Conservation (phyloP, 2,329 filamentous ascomycete species). For the Ophiocordyceps polyrhachis-furcata region DNA sequence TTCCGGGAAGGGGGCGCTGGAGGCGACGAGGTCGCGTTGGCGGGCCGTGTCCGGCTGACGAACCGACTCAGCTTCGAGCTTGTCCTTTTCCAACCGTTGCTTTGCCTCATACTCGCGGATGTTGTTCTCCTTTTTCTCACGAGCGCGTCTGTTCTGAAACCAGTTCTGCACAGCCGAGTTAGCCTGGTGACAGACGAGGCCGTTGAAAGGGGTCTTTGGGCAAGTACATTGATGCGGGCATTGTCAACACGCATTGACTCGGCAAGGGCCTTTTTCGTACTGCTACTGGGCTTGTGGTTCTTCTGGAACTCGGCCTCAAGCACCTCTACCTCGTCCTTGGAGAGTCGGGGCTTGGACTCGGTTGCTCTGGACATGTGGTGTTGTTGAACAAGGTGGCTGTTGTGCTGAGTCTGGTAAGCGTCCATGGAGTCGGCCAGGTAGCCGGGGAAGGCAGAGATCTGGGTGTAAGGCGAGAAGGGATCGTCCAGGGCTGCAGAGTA, state of each 20-base stretch:
- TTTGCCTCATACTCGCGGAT: constrained; percentile 21
- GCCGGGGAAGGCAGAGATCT: constrained; percentile 12
- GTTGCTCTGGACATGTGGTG: constrained; percentile 21
- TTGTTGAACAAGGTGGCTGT: constrained; percentile 15
- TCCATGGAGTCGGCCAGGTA: constrained; percentile 21
- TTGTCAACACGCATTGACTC: constrained; percentile 44
- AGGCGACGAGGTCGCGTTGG: constrained; percentile 19
- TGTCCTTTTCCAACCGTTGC: constrained; percentile 18
- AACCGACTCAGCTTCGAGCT: constrained; percentile 7
- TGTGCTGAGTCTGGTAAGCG: constrained; percentile 17
- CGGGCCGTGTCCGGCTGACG: constrained; percentile 12
- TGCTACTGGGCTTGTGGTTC: constrained; percentile 46
- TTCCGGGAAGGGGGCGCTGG: constrained; percentile 20
- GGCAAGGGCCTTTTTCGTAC: constrained; percentile 39
- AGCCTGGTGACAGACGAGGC: constrained; percentile 4
- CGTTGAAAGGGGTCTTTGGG: neutral
- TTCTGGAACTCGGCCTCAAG: constrained; percentile 43
- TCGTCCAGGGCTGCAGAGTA: constrained; percentile 11
- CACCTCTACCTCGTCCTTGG: constrained; percentile 39
- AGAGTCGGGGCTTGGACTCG: constrained; percentile 33
- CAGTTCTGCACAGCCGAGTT: constrained; percentile 35
- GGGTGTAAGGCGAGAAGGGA: constrained; percentile 14
- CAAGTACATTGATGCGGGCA: constrained; percentile 41
- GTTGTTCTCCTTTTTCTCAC: constrained; percentile 45
- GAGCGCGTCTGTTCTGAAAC: constrained; percentile 49